Conservation (phyloP, 805 yeast species). For the Wickerhamomyces sydowiorum region DNA sequence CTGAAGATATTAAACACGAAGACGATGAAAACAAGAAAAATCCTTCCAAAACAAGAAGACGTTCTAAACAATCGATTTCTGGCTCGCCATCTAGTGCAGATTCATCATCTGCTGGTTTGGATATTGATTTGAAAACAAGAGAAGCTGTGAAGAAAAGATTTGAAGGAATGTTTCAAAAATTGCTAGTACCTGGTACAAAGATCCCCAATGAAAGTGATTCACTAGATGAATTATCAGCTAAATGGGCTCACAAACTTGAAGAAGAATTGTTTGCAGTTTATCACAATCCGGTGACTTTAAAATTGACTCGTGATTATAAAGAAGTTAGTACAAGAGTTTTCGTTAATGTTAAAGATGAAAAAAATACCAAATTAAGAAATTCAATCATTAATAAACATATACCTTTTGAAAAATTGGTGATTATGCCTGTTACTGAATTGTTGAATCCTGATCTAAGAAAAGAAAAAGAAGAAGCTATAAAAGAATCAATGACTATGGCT, state of each 20-base stretch:
- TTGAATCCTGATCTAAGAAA: conserved; percentile 68
- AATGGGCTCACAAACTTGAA: conserved; percentile 51
- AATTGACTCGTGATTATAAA: conserved; percentile 36
- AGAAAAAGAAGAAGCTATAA: conserved; percentile 65
- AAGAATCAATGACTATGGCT: conserved; percentile 61
- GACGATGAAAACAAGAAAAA: not conserved
- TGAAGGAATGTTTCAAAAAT: conserved; percentile 41
- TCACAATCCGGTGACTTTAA: conserved; percentile 22
- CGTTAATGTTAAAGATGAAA: conserved; percentile 50
- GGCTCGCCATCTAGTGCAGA: too few species aligned
- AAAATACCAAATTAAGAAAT: conserved; percentile 53
- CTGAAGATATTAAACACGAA: conserved; percentile 1
- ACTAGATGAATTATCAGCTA: conserved; percentile 29
- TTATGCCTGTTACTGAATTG: conserved; percentile 67
- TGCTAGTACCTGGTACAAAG: conserved; percentile 25
- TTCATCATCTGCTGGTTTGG: too few species aligned
- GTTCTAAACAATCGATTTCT: not conserved
- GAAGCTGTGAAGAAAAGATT: conserved; percentile 42
- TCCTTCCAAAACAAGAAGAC: not conserved
- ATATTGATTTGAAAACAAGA: conserved; percentile 17
- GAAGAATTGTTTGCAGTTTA: conserved; percentile 36
- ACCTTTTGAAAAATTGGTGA: conserved; percentile 52
- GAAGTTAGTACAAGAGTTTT: conserved; percentile 63
- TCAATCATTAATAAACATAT: conserved; percentile 52
- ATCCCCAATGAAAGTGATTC: conserved; percentile 28